Base-by-base conservation (phyloP, 331 rosid genomes). In the Spiraea crenata region DNA sequence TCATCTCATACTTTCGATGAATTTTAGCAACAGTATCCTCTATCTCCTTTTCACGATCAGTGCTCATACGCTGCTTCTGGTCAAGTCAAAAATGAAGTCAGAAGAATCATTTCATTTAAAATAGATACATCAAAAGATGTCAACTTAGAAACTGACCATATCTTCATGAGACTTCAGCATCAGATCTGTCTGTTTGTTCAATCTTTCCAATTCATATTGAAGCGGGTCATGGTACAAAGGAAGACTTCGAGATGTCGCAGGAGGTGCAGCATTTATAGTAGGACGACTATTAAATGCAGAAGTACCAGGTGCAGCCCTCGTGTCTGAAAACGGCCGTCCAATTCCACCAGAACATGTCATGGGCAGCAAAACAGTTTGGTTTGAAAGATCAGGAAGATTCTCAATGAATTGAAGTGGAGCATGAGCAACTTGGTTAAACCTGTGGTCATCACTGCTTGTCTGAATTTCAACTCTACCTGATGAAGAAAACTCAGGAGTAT, bases 21-120 rank as follows among this genome's bases (percentile, higher is more conserved):
- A 88, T 75, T 75, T 82, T 74, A 71, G 82, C 81, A 56, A 57
- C 46, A 39, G 62, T 71, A 54, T 81, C 89, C 66, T 71, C 90
- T 19, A 89, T 59, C 79, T 93, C 95, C 84, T 91, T 91, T 39
- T 89, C 91, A 34, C 77, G 77, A 40, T 84, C 96, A 67, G 80
- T 63, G 66, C 83, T 79, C 79, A 91, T 67, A 68, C 5, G 85
- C 84, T 61, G 67, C 72, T 80, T 91, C 99, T 93, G 96, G 79
- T 72, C 76, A 44, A 34, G 46, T 39, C 68, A 76, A 48, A 77
- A 41, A 45, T 31, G 13, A 20, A 5, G 62, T 81, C 67, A 59
- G 71, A 20, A 57, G 17, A 69, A 57, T 41, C 31, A 70, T 78
- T 77, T 52, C 58, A 52, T 65, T 57, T 42, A 80, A 16, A 56